These are phyloP conservation scores for Tolypocladium tropicale DNA, from an alignment of 2,329 filamentous ascomycete genomes.

Conservation along the genomic window DNA sequence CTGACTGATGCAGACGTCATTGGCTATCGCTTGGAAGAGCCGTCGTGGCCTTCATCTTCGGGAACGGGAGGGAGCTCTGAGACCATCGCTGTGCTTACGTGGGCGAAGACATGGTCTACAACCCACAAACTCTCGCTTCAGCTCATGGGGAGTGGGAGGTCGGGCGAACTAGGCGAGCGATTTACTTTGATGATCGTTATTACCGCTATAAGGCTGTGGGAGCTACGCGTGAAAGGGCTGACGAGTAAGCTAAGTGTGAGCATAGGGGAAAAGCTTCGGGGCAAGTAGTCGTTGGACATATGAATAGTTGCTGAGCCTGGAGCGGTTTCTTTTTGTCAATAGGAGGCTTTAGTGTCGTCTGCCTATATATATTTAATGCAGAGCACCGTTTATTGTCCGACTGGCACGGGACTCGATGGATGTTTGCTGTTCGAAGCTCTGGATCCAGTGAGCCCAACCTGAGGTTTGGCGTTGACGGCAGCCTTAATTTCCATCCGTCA, in stretches of 20 bases:
- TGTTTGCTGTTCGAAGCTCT: too few species aligned
- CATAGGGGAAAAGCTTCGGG: too few species aligned
- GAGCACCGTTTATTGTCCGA: too few species aligned
- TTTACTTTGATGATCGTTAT: background rate
- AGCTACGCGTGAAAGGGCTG: background rate
- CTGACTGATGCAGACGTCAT: background rate
- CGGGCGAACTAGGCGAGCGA: background rate
- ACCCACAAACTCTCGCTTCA: background rate
- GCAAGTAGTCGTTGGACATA: too few species aligned
- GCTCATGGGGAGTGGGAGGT: background rate
- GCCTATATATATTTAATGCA: too few species aligned
- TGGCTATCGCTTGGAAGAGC: background rate
- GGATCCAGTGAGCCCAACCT: too few species aligned
- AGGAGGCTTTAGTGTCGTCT: too few species aligned
- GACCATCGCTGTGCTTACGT: background rate
- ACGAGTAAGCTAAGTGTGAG: background rate
- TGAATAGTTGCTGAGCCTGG: too few species aligned
- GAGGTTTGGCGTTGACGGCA: too few species aligned
- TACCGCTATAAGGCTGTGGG: background rate
- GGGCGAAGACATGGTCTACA: background rate
- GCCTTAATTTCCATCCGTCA: too few species aligned
- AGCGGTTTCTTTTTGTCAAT: too few species aligned
- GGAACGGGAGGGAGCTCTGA: background rate
- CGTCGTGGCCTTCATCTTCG: background rate
- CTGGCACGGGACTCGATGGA: too few species aligned